Base-by-base conservation (phyloP, 805 yeast species). In the Nakazawaea wyomingensis region DNA sequence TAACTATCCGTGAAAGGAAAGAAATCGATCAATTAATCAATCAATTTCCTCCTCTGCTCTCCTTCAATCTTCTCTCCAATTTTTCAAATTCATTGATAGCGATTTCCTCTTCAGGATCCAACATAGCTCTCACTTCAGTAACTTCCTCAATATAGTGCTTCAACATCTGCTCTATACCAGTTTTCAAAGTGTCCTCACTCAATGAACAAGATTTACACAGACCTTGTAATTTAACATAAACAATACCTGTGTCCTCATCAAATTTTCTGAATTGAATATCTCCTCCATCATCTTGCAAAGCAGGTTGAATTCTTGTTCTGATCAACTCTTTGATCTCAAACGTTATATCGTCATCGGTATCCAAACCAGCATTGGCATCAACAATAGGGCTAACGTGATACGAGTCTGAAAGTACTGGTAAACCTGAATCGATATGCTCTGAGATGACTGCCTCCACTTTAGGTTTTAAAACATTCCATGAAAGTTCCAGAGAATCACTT, bases 21-120 rank as follows among this genome's bases (percentile, higher is more conserved):
- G 3, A 24, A 24, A 24, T 24, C n/a, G n/a, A n/a, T n/a, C n/a
- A n/a, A n/a, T n/a, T n/a, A n/a, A n/a, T n/a, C n/a, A n/a, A 20
- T 26, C 16, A 19, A 37, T 22, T 21, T 14, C 17, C 30, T 27
- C 44, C 34, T 20, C 27, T 24, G 27, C 36, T 19, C 35, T 14
- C 32, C 47, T 69, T 64, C 46, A 80, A 64, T 48, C 68, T 72
- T 51, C 74, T 71, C 60, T 89, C 97, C 41, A 89, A 72, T 62
- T 86, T 85, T 55, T 86, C 91, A 61, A 87, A 88, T 62, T 89
- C 96, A 49, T 78, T 75, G 38, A 86, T 60, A 1, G 96, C 91
- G 31, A 88, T 73, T 60, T 64, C 68, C 44, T 64, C 69, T 50
- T 64, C 69, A 11, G 66, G 66, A 37, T 64, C 69, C 41, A 64